Base-by-base conservation (phyloP, 108 stramenopile species). In the Aurantiochytrium sp. region DNA sequence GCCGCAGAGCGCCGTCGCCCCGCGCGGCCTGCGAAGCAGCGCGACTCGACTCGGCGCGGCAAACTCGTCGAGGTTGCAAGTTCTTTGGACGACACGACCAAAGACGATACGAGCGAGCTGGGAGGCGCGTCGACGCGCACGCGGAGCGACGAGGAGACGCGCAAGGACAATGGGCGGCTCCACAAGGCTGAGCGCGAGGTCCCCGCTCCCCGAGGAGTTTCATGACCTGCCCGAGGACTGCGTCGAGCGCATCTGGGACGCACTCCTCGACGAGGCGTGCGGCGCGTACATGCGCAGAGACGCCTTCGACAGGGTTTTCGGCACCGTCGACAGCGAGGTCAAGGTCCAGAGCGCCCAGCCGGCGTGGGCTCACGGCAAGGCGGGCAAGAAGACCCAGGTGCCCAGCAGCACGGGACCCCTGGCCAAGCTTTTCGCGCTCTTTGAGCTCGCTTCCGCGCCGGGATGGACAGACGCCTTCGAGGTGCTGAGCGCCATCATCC, bases 181-280 rank as follows among this genome's bases (percentile, higher is more conserved):
- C 15, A 52, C 22, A 15, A 65, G 15, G 12, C 59, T 65, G 32
- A 65, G 15, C 10, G 59, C 59, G 8, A 8, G 3, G 0, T 37
- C 73, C 6, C 19, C 45, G 17, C 24, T 81, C 17, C 73, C 73
- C 1, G 73, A 81, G 45, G 73, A 41, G 2, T 81, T 81, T 30
- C 73, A 24, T 24, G 45, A 81, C 73, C 73, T 81, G 1, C 73
- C 73, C 24, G 6, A 6, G 39, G 73, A 81, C 73, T 81, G 73
- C 39, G 10, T 81, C 45, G 73, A 81, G 73, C 73, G 73, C 39
- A 48, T 81, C 27, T 81, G 73, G 73, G 73, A 81, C n/a, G 73
- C 73, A 12, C 45, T 41, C 27, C 6, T 81, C 45, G 73, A 81
- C 12, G 39, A 48, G 27, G 73, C 24, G 10, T 17, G 24, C 27